Evolutionary conservation across 2,329 filamentous ascomycete genomes (phyloP).

Genomic region (Clathrospora elynae): DNA sequence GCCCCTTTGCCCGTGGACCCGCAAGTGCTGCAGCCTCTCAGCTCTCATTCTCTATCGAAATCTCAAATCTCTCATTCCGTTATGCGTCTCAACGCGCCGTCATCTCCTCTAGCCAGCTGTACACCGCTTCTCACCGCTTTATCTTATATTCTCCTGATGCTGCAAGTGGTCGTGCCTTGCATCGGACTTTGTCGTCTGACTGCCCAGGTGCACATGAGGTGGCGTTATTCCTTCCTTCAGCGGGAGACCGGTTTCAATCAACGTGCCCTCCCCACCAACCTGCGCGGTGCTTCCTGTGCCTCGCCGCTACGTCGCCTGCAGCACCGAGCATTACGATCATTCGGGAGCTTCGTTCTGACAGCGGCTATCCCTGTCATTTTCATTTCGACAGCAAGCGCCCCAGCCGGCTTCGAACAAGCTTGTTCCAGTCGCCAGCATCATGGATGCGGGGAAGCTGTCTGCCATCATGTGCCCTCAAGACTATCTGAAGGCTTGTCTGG

Average conservation of each 20-base stretch:
- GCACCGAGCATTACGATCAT: constrained; percentile 21
- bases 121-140: constrained; percentile 33
- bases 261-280: constrained; percentile 4
- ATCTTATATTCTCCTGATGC: constrained; percentile 17
- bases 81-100: constrained; percentile 3
- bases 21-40: constrained; percentile 1
- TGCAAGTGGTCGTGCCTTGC: constrained; percentile 15
- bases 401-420: constrained; percentile 37
- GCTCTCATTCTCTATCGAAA: too few relatives aligned
- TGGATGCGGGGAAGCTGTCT: constrained; percentile 33
- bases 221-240: constrained; percentile 18
- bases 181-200: constrained; percentile 41
- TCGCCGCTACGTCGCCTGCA: constrained; percentile 29
- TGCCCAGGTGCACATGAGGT: constrained; percentile 14
- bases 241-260: constrained; percentile 27
- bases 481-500: constrained; percentile 22
- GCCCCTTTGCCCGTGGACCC: neutral
- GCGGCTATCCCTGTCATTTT: constrained; percentile 19
- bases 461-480: constrained; percentile 16
- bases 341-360: constrained; percentile 28
- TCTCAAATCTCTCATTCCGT: constrained; percentile 8
- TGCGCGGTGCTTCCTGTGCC: constrained; percentile 13
- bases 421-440: constrained; percentile 18
- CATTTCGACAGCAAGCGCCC: constrained; percentile 37
- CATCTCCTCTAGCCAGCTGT: constrained; percentile 7